Evolutionary conservation across 202 grass and related monocot genomes (phyloP).

Genomic region (Musa balbisiana): DNA sequence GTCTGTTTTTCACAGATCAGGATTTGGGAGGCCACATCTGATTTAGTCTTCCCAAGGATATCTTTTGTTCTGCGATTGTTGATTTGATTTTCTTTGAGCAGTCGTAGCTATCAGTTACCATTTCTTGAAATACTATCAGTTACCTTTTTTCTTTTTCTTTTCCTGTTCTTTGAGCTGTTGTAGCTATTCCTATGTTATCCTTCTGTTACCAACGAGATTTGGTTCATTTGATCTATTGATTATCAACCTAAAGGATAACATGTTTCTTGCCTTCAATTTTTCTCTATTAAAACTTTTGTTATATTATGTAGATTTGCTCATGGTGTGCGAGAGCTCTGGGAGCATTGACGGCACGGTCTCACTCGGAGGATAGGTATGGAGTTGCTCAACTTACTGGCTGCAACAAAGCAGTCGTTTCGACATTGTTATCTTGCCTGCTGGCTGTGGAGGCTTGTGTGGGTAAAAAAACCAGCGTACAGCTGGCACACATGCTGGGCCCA

Average conservation of each 20-base stretch:
- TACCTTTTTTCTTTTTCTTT: no score
- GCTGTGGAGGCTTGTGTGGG: slow-evolving; percentile 78
- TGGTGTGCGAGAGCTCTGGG: slow-evolving; percentile 74
- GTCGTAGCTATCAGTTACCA: no score
- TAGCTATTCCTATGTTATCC: background rate
- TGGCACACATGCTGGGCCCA: slow-evolving; percentile 35
- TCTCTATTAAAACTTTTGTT: background rate
- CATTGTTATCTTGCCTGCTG: slow-evolving; percentile 65
- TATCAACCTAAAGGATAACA: no score
- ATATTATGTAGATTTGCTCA: slow-evolving; percentile 37
- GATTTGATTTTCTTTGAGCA: no score
- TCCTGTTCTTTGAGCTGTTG: background rate
- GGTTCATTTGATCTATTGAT: no score
- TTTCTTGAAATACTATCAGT: no score
- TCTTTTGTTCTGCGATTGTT: no score
- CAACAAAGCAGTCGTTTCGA: slow-evolving; percentile 67
- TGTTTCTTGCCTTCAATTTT: background rate
- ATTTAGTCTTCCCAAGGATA: no score
- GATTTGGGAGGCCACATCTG: no score
- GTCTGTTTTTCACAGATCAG: no score
- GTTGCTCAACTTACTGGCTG: slow-evolving; percentile 84
- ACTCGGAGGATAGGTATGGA: slow-evolving; percentile 67
- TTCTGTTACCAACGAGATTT: no score
- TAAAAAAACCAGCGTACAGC: slow-evolving; percentile 62
- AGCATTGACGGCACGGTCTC: slow-evolving; percentile 55